Evolutionary conservation across 2,329 filamentous ascomycete genomes (phyloP).

Genomic region (Sporothrix protearum): DNA sequence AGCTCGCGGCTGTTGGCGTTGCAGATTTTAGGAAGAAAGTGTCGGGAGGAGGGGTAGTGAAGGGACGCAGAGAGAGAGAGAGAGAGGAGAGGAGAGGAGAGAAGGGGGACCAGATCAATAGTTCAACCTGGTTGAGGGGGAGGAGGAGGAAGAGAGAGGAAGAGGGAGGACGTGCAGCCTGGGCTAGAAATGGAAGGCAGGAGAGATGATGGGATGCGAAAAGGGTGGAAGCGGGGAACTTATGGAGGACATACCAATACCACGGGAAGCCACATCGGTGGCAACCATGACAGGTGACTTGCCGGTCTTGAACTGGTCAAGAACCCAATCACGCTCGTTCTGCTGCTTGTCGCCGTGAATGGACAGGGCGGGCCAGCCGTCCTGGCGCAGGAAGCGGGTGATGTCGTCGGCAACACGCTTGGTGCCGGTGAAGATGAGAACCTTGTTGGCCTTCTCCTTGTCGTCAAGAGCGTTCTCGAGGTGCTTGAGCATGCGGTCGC

Average conservation of each 20-base stretch:
- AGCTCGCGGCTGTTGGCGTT: conserved; percentile 44
- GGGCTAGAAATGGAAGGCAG: conserved; percentile 26
- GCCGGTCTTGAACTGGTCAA: conserved; percentile 99
- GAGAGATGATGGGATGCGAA: conserved; percentile 24
- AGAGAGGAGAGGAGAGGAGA: conserved; percentile 24
- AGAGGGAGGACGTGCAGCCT: too few species aligned
- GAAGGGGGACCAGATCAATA: background rate
- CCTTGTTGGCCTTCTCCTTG: conserved; percentile 89
- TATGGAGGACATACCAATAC: conserved; percentile 92
- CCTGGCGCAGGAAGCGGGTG: conserved; percentile 92
- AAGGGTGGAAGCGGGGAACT: conserved; percentile 38
- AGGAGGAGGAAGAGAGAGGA: conserved; percentile 34
- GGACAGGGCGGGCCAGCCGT: conserved; percentile 95
- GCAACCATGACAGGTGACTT: conserved; percentile 99
- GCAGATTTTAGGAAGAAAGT: conserved; percentile 27
- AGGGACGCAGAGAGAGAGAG: background rate
- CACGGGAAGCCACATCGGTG: conserved; percentile 98
- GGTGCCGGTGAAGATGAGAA: conserved; percentile 87
- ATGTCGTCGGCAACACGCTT: conserved; percentile 98
- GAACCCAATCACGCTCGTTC: conserved; percentile 98
- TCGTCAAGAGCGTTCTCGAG: conserved; percentile 97
- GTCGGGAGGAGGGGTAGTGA: conserved; percentile 34
- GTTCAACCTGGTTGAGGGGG: conserved; percentile 27
- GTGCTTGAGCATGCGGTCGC: conserved; percentile 94
- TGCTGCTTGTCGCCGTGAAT: conserved; percentile 99